Base-by-base conservation (phyloP, 768 basidiomycete genomes). In the Podaxis carcinomalis region DNA sequence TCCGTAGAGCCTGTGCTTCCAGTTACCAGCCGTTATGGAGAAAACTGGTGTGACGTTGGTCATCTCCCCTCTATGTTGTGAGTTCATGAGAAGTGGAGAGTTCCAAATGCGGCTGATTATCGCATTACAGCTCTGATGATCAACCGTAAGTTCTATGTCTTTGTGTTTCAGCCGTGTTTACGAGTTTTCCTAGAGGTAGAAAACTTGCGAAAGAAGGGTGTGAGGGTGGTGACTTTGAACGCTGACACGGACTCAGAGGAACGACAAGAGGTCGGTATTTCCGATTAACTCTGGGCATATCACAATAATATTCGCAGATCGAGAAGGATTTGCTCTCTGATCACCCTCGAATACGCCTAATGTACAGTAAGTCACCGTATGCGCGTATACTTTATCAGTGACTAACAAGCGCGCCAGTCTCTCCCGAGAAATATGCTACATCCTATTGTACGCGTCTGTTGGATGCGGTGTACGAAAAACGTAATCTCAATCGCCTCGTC, bases 1-100 rank as follows among this genome's bases (percentile, higher is more conserved):
- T 55, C 51, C 21, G 3, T 54, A 92, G 90, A 92, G 90, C 66
- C 67, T 94, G 3, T 94, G 92, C 72, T 94, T 93, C 68, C 92
- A 93, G 74, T 75, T 93, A 28, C 92, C 92, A 47, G 92, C 92
- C 0, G 73, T 88, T 36, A 85, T 85, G 7, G 83, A 80, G 42
- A 76, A 82, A 89, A 75, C 75, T 42, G 92, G 91, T 5, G 70
- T 92, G 25, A 88, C 91, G 1, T 73, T 93, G 23, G 84, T 93
- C 4, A 80, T 93, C 23, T 92, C 91, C 0, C 92, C 91, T 23
- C 77, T 93, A 11, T 77, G 92, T 2, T 86, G 90, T 90, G 64
- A 62, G 82, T 64, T 25, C 39, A 50, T 23, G 55, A 57, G 44
- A 16, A 14, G 19, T 14, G 28, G 42, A n/a, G 28, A 13, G 40